Conservation (phyloP, 108 stramenopile species). For the Pseudonitzschia multistriata region DNA sequence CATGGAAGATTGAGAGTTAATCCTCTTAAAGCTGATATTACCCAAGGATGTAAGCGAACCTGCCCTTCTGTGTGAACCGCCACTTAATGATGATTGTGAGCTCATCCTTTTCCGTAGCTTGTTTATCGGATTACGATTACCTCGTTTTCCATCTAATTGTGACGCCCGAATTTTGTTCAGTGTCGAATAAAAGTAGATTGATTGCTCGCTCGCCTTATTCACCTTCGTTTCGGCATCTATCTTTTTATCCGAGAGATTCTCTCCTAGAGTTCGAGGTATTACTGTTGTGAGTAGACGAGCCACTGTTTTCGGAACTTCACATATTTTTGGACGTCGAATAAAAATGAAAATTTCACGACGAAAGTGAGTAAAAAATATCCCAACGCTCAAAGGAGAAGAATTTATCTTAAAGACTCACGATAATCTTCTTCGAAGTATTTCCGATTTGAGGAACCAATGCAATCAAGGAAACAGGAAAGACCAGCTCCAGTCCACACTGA, state of each 20-base stretch:
- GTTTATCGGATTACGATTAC: slow-evolving; percentile 10
- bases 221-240: slow-evolving; percentile 27
- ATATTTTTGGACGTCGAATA: neutral
- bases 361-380: neutral
- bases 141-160: neutral
- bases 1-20: neutral
- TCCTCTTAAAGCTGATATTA: neutral
- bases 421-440: slow-evolving; percentile 24
- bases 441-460: slow-evolving; percentile 14
- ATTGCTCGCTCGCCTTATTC: slow-evolving; percentile 19
- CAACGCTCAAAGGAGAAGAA: neutral
- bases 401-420: slow-evolving; percentile 20
- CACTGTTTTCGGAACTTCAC: slow-evolving; percentile 28
- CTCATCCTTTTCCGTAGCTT: neutral
- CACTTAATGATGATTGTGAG: slow-evolving; percentile 3
- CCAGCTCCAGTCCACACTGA: slow-evolving; percentile 1
- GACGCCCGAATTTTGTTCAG: slow-evolving; percentile 18
- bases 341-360: slow-evolving; percentile 6
- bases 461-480: slow-evolving; percentile 1
- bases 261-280: slow-evolving; percentile 23
- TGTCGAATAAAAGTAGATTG: slow-evolving; percentile 27
- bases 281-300: slow-evolving; percentile 4
- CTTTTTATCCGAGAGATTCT: slow-evolving; percentile 28
- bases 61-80: slow-evolving; percentile 6
- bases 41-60: neutral